Percentiles rank a stretch among this genome's conserved stretches.
These are phyloP conservation scores for Aspergillus flavus DNA, from an alignment of 2,329 filamentous ascomycete genomes.

Conservation along the genomic window DNA sequence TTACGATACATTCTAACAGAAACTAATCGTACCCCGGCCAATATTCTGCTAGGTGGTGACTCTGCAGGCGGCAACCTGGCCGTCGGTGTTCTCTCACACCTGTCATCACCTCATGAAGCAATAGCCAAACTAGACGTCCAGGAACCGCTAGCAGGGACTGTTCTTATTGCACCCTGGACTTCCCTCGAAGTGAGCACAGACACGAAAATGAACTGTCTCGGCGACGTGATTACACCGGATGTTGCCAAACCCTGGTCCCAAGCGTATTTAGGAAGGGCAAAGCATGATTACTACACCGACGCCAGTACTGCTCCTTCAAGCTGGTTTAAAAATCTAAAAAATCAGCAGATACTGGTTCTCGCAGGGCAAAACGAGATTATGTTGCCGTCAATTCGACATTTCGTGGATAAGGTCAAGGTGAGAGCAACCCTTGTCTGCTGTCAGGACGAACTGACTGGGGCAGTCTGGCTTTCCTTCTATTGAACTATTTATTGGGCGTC, in stretches of 20 bases:
- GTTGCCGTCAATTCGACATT: not conserved
- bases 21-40: not conserved
- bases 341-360: not conserved
- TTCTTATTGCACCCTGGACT: not conserved
- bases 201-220: not conserved
- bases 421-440: not conserved
- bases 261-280: not conserved
- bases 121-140: not conserved
- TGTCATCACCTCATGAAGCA: not conserved
- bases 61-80: not conserved
- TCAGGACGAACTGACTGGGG: not conserved
- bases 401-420: not conserved
- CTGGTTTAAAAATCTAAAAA: not conserved
- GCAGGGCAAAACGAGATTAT: constrained; percentile 4
- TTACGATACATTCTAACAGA: not conserved
- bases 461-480: not conserved
- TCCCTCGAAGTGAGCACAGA: not conserved
- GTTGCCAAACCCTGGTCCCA: not conserved
- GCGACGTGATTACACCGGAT: not conserved
- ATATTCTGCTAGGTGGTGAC: not conserved
- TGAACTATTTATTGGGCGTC: not conserved
- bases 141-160: not conserved
- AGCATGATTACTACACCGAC: constrained; percentile 2
- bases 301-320: not conserved
- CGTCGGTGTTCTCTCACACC: not conserved